Percentiles rank a stretch among this genome's conserved stretches.
Evolutionary conservation across 2,329 filamentous ascomycete species (phyloP).

Genomic region (Penicillium concentricum): DNA sequence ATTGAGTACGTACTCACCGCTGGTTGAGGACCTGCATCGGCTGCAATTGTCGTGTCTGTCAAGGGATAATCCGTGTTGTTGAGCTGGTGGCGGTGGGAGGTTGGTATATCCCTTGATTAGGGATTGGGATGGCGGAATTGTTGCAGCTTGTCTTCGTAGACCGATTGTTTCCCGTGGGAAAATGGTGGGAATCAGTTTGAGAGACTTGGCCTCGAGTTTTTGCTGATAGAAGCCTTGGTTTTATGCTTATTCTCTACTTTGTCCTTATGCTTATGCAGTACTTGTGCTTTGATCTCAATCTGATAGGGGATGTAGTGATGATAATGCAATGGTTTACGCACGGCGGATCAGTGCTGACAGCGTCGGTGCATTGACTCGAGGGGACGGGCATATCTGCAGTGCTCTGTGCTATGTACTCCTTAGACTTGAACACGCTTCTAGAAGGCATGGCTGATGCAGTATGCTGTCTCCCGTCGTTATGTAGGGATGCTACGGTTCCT

Average conservation of each 20-base stretch:
- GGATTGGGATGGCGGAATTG: background rate
- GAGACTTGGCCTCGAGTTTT: background rate
- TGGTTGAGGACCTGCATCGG: slow-evolving; percentile 1
- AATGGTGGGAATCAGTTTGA: background rate
- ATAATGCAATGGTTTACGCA: slow-evolving; percentile 7
- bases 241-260: slow-evolving; percentile 1
- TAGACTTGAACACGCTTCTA: slow-evolving; percentile 3
- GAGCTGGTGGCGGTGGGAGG: slow-evolving; percentile 1
- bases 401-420: slow-evolving; percentile 7
- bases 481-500: slow-evolving; percentile 9
- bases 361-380: slow-evolving; percentile 4
- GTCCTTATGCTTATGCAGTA: background rate
- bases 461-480: slow-evolving; percentile 12
- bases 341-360: slow-evolving; percentile 7
- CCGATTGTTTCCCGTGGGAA: slow-evolving; percentile 7
- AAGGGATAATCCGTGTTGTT: slow-evolving; percentile 2
- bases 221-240: background rate
- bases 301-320: background rate
- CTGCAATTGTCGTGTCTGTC: slow-evolving; percentile 2
- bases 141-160: slow-evolving; percentile 2
- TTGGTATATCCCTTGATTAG: slow-evolving; percentile 11
- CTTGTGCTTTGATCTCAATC: background rate
- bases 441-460: slow-evolving; percentile 7
- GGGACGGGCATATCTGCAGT: slow-evolving; percentile 5
- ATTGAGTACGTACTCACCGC: slow-evolving; percentile 5